Evolutionary conservation across 139 green algal genomes (phyloP), one percentile per base, ranked within the genome.

Genomic region (Nannochloris sp.): DNA sequence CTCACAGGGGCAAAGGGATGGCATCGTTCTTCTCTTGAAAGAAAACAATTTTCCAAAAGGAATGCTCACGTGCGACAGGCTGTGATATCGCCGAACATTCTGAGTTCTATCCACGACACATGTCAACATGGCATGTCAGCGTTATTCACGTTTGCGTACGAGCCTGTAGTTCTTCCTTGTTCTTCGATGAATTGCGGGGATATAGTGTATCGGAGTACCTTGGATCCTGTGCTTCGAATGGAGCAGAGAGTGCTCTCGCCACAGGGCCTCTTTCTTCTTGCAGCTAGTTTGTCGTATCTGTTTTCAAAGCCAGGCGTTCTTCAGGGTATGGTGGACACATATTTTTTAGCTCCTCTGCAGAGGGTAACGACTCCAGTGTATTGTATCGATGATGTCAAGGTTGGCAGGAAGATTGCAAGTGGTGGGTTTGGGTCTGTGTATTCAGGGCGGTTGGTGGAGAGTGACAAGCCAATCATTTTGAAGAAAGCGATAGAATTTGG

Each of bases 391-490:
- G 71, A 76, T 19, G 71, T 77, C 29, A 51, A 48, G 7, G 65
- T 77, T 29, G 71, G 66, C 3, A 54, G 40, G 23, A 76, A 76
- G 55, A 23, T 77, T 27, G 92, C 85, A 29, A 73, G 80, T 3
- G 92, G 92, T 31, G 93, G 85, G 2, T 98, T 97, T 81, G 92
- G 92, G 34, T 87, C 80, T 4, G 92, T 98, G 31, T 98, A 88
- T 74, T 75, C 66, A 9, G 91, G 72, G 8, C 64, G 64, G 18
- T 62, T 91, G 31, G 64, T 71, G 19, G 56, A 78, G 11, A 12
- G 2, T 54, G 14, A 25, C 11, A n/a, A 24, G 11, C 56, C 19
- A 10, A 65, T 83, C 10, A 67, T 87, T n/a, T 18, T 81, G 21
- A 88, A 88, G 40, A 76, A 90, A 69, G 91, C 91, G n/a, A 95